Base-by-base conservation (phyloP, 73 alveolate genomes). In the Paraurostyla sp. region DNA sequence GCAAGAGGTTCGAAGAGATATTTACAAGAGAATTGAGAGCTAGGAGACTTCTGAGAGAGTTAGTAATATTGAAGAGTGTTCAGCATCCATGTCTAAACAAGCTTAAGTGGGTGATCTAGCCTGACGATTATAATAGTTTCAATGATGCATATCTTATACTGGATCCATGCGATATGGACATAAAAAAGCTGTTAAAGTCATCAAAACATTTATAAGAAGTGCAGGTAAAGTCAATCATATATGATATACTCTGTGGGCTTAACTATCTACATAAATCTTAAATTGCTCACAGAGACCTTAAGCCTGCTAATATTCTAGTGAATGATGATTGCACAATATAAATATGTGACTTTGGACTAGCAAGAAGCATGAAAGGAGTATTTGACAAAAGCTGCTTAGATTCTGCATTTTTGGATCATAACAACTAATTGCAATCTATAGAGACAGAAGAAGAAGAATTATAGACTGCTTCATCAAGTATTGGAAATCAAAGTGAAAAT, bases 301-400 rank as follows among this genome's bases (percentile, higher is more conserved):
- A 95, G 80, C 98, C 98, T 32, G 96, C 93, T 35, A 97, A 97
- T 88, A 93, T 97, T 51, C 90, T 96, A 46, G 71, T 96, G 41
- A 94, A 97, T 86, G 92, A 95, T 68, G 87, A 90, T 18, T 95
- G 97, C 59, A 85, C 96, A 63, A 85, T 94, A 78, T 87, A 97
- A 89, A 95, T 97, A 59, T 94, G 98, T 87, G 99, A 95, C 83
- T 95, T 97, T 85, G 98, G 98, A 46, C 93, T 94, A 35, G 98
- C 98, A 11, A 63, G 98, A 45, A 85, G 80, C 54, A 16, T 52
- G 40, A 78, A 78, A 52, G 89, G 78, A 2, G 80, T 78, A 13
- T 69, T 69, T 69, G 58, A 60, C 78, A 60, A 60, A 60, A 50
- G 91, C n/a, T n/a, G n/a, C n/a, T n/a, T n/a, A 60, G 78, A 11